A percentile compares a stretch with the other conserved stretches of the same genome.
phyloP scores from a whole-genome alignment of 805 yeast species.

The Yueomyces sp. region DNA sequence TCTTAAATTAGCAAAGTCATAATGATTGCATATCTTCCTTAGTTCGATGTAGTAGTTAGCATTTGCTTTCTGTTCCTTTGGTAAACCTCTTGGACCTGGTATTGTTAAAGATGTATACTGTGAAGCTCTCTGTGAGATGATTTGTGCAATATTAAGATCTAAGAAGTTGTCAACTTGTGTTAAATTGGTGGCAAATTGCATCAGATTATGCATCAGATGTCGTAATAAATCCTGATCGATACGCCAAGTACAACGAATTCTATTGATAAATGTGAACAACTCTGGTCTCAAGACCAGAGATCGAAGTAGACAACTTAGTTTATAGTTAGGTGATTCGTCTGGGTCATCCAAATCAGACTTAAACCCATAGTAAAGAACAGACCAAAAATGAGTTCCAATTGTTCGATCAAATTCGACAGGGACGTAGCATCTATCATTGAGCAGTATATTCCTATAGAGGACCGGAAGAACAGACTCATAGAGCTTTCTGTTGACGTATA shows the following conservation, averaged over 20 bases:
- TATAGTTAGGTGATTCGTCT: constrained; percentile 4
- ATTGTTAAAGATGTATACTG: constrained; percentile 12
- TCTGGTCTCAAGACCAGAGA: constrained; percentile 9
- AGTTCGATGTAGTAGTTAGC: constrained; percentile 6
- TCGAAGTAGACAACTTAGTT: constrained; percentile 11
- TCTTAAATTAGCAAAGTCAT: constrained; percentile 11
- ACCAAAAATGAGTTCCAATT: constrained; percentile 18
- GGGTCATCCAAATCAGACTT: constrained; percentile 1
- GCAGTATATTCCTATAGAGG: constrained; percentile 13
- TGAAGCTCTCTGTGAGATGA: constrained; percentile 5
- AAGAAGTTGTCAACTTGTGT: constrained; percentile 15
- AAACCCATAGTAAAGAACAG: constrained; percentile 10
- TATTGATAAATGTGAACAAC: constrained; percentile 11
- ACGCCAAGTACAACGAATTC: constrained; percentile 22
- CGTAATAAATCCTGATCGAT: constrained; percentile 7
- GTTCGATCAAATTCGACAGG: constrained; percentile 14
- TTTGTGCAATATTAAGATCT: constrained; percentile 6
- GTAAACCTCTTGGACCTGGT: constrained; percentile 15
- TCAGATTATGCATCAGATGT: constrained; percentile 8
- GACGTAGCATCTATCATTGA: constrained; percentile 15
- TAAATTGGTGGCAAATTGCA: constrained; percentile 8
- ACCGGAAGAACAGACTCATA: constrained; percentile 8
- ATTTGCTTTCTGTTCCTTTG: constrained; percentile 7
- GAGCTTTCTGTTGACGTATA: constrained; percentile 11
- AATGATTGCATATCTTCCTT: constrained; percentile 4